Conservation (phyloP, 2,329 filamentous ascomycete species). For the Aspergillus costaricaensis region DNA sequence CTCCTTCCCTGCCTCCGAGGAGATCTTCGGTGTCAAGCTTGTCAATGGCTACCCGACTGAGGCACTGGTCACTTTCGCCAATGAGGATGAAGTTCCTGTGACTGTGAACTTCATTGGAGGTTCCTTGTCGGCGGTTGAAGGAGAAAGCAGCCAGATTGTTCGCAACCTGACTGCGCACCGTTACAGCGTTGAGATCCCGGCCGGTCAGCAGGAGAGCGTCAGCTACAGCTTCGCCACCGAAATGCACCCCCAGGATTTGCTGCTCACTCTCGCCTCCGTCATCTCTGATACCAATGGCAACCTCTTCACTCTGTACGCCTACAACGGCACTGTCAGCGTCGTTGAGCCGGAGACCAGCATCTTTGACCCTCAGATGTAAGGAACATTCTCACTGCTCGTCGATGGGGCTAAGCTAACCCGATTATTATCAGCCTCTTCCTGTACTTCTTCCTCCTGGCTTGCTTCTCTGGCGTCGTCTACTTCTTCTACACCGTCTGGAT, state of each 20-base stretch:
- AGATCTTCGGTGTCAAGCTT: constrained; percentile 93
- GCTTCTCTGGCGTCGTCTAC: constrained; percentile 79
- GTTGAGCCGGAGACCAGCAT: constrained; percentile 90
- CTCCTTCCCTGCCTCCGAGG: constrained; percentile 68
- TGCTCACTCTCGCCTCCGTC: constrained; percentile 74
- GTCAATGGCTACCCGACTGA: constrained; percentile 88
- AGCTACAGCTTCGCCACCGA: constrained; percentile 86
- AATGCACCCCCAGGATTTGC: constrained; percentile 88
- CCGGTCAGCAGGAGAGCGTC: constrained; percentile 73
- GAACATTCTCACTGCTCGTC: not conserved
- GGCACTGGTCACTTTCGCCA: constrained; percentile 78
- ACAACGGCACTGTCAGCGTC: constrained; percentile 79
- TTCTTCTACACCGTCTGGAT: constrained; percentile 99
- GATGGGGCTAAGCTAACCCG: not conserved
- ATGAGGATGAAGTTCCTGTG: constrained; percentile 77
- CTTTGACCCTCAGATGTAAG: constrained; percentile 92
- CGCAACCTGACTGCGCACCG: constrained; percentile 80
- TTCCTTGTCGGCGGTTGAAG: constrained; percentile 64
- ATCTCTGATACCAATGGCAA: constrained; percentile 66
- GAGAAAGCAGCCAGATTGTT: constrained; percentile 62
- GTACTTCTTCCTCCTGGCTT: constrained; percentile 82
- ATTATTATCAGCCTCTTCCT: constrained; percentile 77
- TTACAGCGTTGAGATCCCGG: constrained; percentile 72
- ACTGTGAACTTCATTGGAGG: constrained; percentile 76
- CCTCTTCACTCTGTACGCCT: constrained; percentile 75